Conservation (phyloP, 2,329 filamentous ascomycete species). For the Metarhizium brunneum region DNA sequence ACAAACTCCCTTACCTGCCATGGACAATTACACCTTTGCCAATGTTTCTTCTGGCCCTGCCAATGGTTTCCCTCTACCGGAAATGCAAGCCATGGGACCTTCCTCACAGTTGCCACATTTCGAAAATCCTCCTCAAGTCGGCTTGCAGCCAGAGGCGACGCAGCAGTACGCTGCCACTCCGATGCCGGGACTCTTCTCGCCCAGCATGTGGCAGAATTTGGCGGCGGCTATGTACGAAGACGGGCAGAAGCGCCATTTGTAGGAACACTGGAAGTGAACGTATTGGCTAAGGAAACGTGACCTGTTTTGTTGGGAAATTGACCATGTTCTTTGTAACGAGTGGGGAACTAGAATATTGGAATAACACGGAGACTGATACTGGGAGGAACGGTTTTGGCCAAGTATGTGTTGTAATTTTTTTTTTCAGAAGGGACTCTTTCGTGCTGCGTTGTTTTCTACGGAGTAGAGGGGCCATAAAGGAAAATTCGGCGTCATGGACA, state of each 20-base stretch:
- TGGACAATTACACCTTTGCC: not conserved
- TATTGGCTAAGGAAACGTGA: no score
- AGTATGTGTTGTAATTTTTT: no score
- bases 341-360: no score
- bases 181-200: constrained; percentile 52
- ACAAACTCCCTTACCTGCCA: not conserved
- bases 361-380: no score
- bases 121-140: not conserved
- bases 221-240: constrained; percentile 60
- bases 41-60: not conserved
- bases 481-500: not conserved
- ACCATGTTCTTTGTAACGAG: no score
- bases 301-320: no score
- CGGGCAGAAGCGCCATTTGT: constrained; percentile 20
- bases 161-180: constrained; percentile 42
- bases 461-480: not conserved
- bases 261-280: not conserved
- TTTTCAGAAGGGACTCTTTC: no score
- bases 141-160: constrained; percentile 33
- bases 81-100: constrained; percentile 33
- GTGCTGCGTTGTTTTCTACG: not conserved
- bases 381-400: no score
- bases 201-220: constrained; percentile 65
- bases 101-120: constrained; percentile 22
- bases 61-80: constrained; percentile 44